Evolutionary conservation across 148 eudicot genomes (phyloP).

Genomic region (Nyssa sinensis): DNA sequence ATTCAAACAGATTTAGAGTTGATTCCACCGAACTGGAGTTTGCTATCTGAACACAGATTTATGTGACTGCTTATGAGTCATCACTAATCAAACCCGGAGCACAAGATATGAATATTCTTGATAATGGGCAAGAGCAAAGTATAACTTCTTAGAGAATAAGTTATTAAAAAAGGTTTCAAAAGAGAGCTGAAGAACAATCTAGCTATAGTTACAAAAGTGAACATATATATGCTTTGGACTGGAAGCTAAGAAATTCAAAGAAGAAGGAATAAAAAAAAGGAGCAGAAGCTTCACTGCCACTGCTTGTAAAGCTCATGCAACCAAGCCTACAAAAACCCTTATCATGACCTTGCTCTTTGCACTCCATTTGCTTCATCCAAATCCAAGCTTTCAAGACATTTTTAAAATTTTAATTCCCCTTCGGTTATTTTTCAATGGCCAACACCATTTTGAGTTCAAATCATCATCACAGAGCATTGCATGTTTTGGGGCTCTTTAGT

Average conservation of each 20-base stretch:
- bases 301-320: conserved; percentile 35
- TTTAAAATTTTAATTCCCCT: neutral
- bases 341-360: neutral
- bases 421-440: conserved; percentile 29
- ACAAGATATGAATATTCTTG: conserved; percentile 52
- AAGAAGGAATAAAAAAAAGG: conserved; percentile 27
- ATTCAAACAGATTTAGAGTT: too few relatives aligned
- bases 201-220: neutral
- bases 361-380: conserved; percentile 9
- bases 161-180: conserved; percentile 16
- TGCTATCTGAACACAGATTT: neutral
- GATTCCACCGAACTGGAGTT: too few relatives aligned
- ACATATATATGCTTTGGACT: conserved; percentile 50
- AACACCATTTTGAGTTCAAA: conserved; percentile 7
- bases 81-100: conserved; percentile 29
- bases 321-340: conserved; percentile 52
- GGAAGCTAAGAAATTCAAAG: conserved; percentile 50
- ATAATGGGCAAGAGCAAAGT: conserved; percentile 62
- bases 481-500: conserved; percentile 37
- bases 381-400: neutral
- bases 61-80: neutral
- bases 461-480: conserved; percentile 6
- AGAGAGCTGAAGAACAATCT: neutral
- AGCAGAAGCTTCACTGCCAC: conserved; percentile 52
- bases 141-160: conserved; percentile 43